Percentiles rank a stretch among this genome's conserved stretches.
phyloP scores from a whole-genome alignment of 2,329 filamentous ascomycete species.

The Colletotrichum filicis region DNA sequence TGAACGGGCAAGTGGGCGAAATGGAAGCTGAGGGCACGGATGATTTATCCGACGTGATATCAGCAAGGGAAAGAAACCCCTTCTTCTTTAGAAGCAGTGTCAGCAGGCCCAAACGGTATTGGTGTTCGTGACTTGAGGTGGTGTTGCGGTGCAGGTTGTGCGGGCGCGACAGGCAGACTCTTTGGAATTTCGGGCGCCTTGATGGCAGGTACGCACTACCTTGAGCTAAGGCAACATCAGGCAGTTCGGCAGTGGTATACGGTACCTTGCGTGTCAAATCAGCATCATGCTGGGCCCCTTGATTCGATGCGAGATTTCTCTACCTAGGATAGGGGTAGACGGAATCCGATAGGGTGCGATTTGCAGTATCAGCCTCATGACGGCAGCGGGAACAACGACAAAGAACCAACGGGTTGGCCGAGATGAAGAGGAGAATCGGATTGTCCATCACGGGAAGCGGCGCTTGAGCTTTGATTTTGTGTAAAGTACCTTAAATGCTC shows the following conservation, averaged over 20 bases:
- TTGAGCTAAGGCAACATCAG: background rate
- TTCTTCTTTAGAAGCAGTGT: background rate
- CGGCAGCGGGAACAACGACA: background rate
- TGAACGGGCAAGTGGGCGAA: background rate
- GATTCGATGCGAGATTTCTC: constrained; percentile 12
- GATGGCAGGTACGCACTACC: background rate
- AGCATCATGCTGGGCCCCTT: constrained; percentile 21
- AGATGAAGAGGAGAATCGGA: background rate
- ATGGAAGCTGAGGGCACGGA: background rate
- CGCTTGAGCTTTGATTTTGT: background rate
- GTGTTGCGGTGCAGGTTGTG: background rate
- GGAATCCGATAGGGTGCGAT: background rate
- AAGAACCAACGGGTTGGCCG: constrained; percentile 4
- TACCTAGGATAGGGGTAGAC: constrained; percentile 10
- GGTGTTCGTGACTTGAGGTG: background rate
- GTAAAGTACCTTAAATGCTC: background rate
- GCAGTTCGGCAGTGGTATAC: background rate
- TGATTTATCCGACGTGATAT: constrained; percentile 10
- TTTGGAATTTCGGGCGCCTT: background rate
- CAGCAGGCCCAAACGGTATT: background rate
- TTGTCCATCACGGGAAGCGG: background rate
- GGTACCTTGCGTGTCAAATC: constrained; percentile 19
- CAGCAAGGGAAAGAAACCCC: constrained; percentile 5
- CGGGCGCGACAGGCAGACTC: background rate
- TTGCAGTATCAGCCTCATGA: constrained; percentile 1